Percentiles rank a stretch among this genome's conserved stretches.
These are phyloP conservation scores for Phytophthora hibernalis DNA, from an alignment of 352 stramenopile genomes.

Conservation along the genomic window DNA sequence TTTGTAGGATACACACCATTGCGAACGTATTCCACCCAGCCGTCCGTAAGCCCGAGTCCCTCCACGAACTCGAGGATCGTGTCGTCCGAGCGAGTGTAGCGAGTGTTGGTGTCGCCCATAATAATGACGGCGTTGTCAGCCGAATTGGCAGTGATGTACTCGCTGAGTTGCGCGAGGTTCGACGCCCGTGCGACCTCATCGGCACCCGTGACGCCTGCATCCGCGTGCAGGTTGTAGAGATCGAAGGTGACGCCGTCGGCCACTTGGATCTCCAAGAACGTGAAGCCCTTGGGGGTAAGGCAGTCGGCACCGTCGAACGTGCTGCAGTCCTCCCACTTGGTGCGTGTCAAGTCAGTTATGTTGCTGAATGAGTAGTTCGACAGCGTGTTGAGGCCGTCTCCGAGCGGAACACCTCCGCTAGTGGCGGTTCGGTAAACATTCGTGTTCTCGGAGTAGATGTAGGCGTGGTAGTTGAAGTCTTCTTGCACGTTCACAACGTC, in stretches of 20 bases:
- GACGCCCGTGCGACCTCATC: conserved; percentile 42
- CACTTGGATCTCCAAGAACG: conserved; percentile 52
- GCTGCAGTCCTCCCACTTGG: conserved; percentile 56
- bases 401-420: conserved; percentile 48
- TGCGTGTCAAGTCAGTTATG: conserved; percentile 48
- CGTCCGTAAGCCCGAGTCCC: conserved; percentile 45
- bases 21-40: conserved; percentile 50
- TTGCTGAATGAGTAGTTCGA: conserved; percentile 54
- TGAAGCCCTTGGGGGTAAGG: conserved; percentile 63
- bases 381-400: conserved; percentile 56
- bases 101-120: conserved; percentile 63
- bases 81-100: conserved; percentile 53
- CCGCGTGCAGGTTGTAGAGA: conserved; percentile 61
- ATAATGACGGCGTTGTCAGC: conserved; percentile 55
- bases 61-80: conserved; percentile 43
- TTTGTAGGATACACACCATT: conserved; percentile 40
- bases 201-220: conserved; percentile 42
- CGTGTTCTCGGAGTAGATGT: conserved; percentile 50
- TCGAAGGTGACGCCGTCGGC: conserved; percentile 53
- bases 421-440: conserved; percentile 50
- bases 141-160: conserved; percentile 50
- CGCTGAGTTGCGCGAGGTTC: conserved; percentile 53
- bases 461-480: conserved; percentile 54
- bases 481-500: conserved; percentile 50
- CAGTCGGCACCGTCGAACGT: conserved; percentile 58